These are phyloP conservation scores for Durio zibethinus DNA, from an alignment of 345 rosid genomes.

Conservation along the genomic window DNA sequence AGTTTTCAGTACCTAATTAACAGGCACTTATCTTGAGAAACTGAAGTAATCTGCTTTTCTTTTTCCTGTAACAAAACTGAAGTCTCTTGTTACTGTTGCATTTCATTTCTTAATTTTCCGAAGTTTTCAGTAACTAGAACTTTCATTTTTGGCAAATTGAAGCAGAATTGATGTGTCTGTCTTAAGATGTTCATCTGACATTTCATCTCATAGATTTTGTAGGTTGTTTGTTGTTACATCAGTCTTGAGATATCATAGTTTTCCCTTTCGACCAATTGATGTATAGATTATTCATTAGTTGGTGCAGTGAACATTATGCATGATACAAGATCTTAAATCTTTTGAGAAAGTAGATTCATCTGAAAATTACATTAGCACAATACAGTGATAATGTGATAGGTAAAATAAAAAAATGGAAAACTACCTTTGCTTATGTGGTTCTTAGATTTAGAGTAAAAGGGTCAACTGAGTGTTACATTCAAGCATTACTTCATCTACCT, in stretches of 20 bases:
- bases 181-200: not conserved
- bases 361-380: not conserved
- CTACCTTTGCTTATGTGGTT: not conserved
- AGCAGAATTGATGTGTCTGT: not conserved
- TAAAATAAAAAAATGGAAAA: not conserved
- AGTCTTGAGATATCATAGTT: not conserved
- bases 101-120: not conserved
- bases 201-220: not conserved
- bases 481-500: not conserved
- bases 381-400: not conserved
- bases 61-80: not conserved
- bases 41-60: not conserved
- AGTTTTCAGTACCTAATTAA: not conserved
- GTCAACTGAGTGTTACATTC: not conserved
- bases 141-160: not conserved
- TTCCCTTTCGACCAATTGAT: not conserved
- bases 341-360: not conserved
- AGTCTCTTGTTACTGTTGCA: not conserved
- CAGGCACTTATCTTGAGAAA: not conserved
- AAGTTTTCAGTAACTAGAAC: not conserved
- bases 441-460: not conserved
- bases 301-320: not conserved
- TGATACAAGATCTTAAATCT: not conserved
- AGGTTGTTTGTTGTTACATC: not conserved
- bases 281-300: not conserved